Percentiles rank a stretch among this genome's conserved stretches.
phyloP scores from a whole-genome alignment of 805 yeast species.

The Hagleromyces aurorensis region DNA sequence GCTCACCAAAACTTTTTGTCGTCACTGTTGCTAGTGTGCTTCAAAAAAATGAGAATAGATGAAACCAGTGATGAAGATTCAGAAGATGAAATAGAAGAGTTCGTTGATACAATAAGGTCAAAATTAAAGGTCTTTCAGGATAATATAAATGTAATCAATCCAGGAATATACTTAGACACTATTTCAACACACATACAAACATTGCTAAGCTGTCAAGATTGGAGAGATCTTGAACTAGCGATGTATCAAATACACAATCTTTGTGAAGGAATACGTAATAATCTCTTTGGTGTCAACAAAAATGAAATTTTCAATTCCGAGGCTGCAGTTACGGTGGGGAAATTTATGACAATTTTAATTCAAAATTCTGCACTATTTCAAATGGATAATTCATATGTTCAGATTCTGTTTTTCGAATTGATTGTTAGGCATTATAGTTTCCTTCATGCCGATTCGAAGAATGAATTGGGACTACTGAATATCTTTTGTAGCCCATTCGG shows the following conservation, averaged over 20 bases:
- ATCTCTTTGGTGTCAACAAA: constrained; percentile 63
- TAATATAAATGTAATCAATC: constrained; percentile 55
- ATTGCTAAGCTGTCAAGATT: constrained; percentile 38
- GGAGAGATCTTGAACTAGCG: constrained; percentile 86
- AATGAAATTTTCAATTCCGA: constrained; percentile 55
- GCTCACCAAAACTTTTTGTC: constrained; percentile 47
- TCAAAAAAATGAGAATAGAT: constrained; percentile 74
- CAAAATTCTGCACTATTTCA: constrained; percentile 32
- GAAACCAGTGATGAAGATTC: constrained; percentile 66
- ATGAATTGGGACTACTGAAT: constrained; percentile 56
- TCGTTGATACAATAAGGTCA: constrained; percentile 61
- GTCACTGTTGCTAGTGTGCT: constrained; percentile 57
- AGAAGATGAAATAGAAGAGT: constrained; percentile 69
- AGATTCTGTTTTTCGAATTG: constrained; percentile 74
- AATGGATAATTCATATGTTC: constrained; percentile 74
- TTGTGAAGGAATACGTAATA: constrained; percentile 73
- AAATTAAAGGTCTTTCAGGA: constrained; percentile 79
- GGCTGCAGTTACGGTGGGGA: constrained; percentile 43
- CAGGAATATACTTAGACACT: constrained; percentile 52
- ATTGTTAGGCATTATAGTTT: constrained; percentile 71
- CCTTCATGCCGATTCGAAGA: constrained; percentile 33
- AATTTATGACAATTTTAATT: constrained; percentile 24
- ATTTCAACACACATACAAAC: constrained; percentile 48
- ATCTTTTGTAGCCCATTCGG: constrained; percentile 78
- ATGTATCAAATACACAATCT: constrained; percentile 71